Base-by-base conservation (phyloP, 2,329 filamentous ascomycete genomes). In the Chaetomium olivaceum region DNA sequence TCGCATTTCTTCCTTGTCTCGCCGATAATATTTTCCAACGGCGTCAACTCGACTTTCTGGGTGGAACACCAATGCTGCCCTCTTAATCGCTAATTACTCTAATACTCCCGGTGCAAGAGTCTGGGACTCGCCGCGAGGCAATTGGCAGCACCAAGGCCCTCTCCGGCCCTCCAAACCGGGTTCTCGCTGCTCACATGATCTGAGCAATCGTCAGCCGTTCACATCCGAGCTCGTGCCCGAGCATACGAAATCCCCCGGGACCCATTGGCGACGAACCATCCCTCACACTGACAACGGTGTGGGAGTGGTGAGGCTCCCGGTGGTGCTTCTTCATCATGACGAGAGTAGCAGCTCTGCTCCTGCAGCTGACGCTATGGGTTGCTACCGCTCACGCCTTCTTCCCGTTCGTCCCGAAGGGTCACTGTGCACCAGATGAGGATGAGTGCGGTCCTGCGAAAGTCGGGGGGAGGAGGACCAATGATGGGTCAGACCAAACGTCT, bases 321-420 rank as follows among this genome's bases (percentile, higher is more conserved):
- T 64, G 67, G 39, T 29, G 63, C 25, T 60, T 55, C n/a, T 62
- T 67, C 73, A 77, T 63, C 67, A 85, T 85, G 82, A 77, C 77
- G 68, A 72, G 77, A 58, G 69, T 73, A 62, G 39, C 66, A 58
- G 67, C 74, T 52, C 60, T 79, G 66, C 70, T 85, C 52, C 71
- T 81, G 66, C 80, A 81, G 72, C 73, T 86, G 73, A 78, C 81
- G 70, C 72, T 85, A 73, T 84, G 80, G 76, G 76, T 79, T 62
- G 76, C 80, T 48, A 74, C 77, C 58, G 77, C 77, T 62, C 74
- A 79, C 61, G 84, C 84, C 61, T 83, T 86, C 72, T 82, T 76
- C 58, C 80, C 80, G 4, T 84, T 79, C 72, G 73, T 72, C 25
- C 81, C 82, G 61, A 59, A 63, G 23, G 62, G 62, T 64, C 67